Conservation (phyloP, 139 green algal genomes). For the Volvox reticuliferus region DNA sequence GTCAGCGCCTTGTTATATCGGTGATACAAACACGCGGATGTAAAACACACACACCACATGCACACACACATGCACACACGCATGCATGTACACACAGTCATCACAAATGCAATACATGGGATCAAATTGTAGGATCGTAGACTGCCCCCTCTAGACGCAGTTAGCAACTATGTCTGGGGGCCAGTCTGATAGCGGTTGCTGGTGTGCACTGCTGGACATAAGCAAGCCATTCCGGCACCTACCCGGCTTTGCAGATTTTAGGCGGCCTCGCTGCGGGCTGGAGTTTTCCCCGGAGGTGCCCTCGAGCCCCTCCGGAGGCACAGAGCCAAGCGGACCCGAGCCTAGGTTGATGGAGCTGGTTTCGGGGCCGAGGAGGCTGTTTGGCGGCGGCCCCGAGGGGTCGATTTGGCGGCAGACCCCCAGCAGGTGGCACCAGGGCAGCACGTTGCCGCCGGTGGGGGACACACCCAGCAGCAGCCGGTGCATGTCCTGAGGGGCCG, state of each 20-base stretch:
- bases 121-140: no score
- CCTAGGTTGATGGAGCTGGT: not conserved
- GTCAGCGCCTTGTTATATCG: no score
- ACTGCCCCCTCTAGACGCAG: no score
- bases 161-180: no score
- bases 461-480: conserved; percentile 47
- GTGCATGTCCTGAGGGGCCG: conserved; percentile 36
- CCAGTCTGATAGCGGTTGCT: no score
- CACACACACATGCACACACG: no score
- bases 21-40: no score
- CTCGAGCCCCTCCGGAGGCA: not conserved
- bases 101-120: no score
- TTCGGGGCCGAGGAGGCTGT: not conserved
- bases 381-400: conserved; percentile 33
- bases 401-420: conserved; percentile 40
- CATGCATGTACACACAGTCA: no score
- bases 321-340: not conserved
- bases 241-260: conserved; percentile 11
- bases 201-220: no score
- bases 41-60: no score
- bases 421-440: conserved; percentile 52
- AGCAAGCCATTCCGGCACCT: not conserved
- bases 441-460: conserved; percentile 33
- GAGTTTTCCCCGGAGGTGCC: not conserved
- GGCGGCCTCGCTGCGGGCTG: conserved; percentile 5